These are phyloP conservation scores for Neurospora cerealis DNA, from an alignment of 495 filamentous ascomycete species.

Conservation along the genomic window DNA sequence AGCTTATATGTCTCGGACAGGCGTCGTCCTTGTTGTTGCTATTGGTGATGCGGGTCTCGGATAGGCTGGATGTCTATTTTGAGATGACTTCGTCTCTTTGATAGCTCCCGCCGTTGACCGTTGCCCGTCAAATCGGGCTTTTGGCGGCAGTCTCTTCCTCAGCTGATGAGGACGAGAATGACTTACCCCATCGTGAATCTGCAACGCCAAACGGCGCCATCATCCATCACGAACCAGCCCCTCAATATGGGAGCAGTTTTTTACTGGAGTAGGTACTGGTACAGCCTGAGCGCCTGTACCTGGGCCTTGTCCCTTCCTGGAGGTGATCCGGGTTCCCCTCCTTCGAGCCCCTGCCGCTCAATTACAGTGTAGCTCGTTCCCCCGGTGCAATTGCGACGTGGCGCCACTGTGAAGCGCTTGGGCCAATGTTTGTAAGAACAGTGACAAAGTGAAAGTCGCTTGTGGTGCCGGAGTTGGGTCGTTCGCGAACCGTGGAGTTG, in stretches of 20 bases:
- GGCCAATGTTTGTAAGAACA: constrained; percentile 21
- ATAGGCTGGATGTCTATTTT: not conserved
- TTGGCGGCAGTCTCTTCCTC: not conserved
- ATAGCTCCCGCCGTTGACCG: not conserved
- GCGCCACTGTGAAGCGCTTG: constrained; percentile 32
- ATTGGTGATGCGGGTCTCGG: not conserved
- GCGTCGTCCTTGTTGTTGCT: not conserved
- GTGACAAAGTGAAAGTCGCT: not conserved
- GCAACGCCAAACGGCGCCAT: not conserved
- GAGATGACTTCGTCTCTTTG: not conserved
- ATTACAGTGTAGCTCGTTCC: constrained; percentile 9
- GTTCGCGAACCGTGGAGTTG: not conserved
- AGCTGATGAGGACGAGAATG: not conserved
- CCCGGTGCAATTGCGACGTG: constrained; percentile 41
- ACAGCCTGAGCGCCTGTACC: not conserved
- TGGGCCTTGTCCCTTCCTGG: not conserved
- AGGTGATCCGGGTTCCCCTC: not conserved
- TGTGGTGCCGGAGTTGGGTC: constrained; percentile 6
- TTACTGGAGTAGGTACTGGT: not conserved
- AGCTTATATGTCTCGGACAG: not conserved
- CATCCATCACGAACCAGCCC: not conserved
- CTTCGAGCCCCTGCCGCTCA: not conserved
- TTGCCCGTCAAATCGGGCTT: not conserved
- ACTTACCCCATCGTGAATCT: not conserved
- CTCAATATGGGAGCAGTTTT: not conserved